Evolutionary conservation across 2,329 filamentous ascomycete species (phyloP).

Genomic region (Neonectria faginata): DNA sequence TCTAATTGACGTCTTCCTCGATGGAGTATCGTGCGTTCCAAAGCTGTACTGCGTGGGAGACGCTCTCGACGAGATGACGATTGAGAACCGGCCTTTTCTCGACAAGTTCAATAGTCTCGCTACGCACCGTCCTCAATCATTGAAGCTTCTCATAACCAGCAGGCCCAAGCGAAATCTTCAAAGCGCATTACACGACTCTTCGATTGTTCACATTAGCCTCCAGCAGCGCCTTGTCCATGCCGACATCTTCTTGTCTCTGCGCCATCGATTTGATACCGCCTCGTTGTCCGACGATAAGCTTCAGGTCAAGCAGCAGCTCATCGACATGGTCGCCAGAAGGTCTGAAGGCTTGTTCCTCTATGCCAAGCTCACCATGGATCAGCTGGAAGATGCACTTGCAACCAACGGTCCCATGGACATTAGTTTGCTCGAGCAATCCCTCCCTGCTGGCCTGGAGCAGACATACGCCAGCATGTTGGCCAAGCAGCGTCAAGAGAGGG

Average conservation of each 20-base stretch:
- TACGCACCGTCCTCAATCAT: conserved; percentile 31
- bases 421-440: conserved; percentile 28
- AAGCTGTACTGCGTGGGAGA: conserved; percentile 40
- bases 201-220: conserved; percentile 39
- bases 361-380: conserved; percentile 42
- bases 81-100: conserved; percentile 31
- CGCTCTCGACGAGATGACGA: conserved; percentile 42
- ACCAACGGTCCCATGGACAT: conserved; percentile 10
- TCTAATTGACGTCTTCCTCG: conserved; percentile 36
- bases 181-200: conserved; percentile 34
- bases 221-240: conserved; percentile 38
- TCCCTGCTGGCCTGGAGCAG: conserved; percentile 38
- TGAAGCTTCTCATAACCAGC: conserved; percentile 42
- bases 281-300: conserved; percentile 3
- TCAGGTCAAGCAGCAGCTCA: conserved; percentile 26
- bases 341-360: conserved; percentile 41
- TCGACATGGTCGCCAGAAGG: conserved; percentile 32
- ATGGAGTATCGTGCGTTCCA: conserved; percentile 31
- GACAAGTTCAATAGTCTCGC: conserved; percentile 37
- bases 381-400: conserved; percentile 26
- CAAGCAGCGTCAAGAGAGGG: conserved; percentile 50
- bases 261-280: conserved; percentile 31
- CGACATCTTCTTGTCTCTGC: conserved; percentile 36
- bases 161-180: conserved; percentile 37
- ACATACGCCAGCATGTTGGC: conserved; percentile 52